Base-by-base conservation (phyloP, 2,329 filamentous ascomycete species). In the Escovopsis weberi region DNA sequence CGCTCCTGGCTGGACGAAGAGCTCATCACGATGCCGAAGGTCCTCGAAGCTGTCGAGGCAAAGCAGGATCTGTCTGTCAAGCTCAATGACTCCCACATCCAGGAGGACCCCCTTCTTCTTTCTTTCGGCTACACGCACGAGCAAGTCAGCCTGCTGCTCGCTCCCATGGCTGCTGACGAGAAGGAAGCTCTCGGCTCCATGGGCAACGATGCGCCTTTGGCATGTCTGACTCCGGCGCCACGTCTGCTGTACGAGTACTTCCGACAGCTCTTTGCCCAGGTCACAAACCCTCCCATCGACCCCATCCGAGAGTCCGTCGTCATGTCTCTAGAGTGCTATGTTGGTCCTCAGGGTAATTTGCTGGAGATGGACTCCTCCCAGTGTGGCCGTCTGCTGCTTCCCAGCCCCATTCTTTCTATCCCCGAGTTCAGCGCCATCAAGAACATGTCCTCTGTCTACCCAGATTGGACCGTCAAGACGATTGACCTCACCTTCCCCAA, bases 171-270 rank as follows among this genome's bases (percentile, higher is more conserved):
- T 45, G 87, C 87, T 23, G 89, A 96, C 56, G 94, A 93, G 47
- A 96, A 96, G 67, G 89, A 96, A 63, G 89, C 89, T 37, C 74
- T 96, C 42, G 89, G 89, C 35, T 96, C 89, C 46, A 96, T 96
- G 89, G 89, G 89, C 54, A 96, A 96, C 59, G 89, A 96, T 68
- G 85, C 85, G 37, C 89, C 89, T 37, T 70, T 96, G 49, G 89
- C 89, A 42, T 94, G 87, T 62, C 71, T 96, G 59, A 84, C 89
- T n/a, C 76, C 84, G 50, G 84, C 88, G 48, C 87, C 89, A 52
- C 84, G 88, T 52, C 71, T 94, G 42, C 75, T 95, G 18, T 94
- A 85, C 62, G 89, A 95, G 63, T 96, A 96, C 67, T 96, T 96
- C 80, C 80, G 89, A 48, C 85, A 96, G 68, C 80, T 96, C 37